These are phyloP conservation scores for Chaetomidium leptoderma DNA, from an alignment of 495 filamentous ascomycete species.

Conservation along the genomic window DNA sequence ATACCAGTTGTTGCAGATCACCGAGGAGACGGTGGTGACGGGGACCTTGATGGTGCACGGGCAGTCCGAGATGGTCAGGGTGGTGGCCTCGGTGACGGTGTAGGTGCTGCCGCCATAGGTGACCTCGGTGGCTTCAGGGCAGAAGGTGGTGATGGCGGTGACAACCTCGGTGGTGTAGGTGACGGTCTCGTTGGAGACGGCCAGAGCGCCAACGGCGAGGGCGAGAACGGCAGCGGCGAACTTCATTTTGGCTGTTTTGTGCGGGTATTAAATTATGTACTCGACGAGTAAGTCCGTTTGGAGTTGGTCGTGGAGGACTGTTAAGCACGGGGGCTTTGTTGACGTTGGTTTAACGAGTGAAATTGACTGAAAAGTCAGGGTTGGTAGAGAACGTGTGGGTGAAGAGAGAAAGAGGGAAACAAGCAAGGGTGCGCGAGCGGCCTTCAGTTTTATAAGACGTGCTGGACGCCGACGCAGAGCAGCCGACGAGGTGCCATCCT, in stretches of 20 bases:
- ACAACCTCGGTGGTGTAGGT: constrained; percentile 72
- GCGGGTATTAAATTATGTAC: constrained; percentile 44
- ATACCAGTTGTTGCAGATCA: constrained; percentile 65
- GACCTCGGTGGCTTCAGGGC: constrained; percentile 70
- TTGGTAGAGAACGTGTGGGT: constrained; percentile 47
- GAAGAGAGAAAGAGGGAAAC: constrained; percentile 35
- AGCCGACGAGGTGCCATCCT: constrained; percentile 8
- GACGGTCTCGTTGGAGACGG: constrained; percentile 36
- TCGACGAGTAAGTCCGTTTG: constrained; percentile 33
- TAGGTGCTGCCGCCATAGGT: constrained; percentile 67
- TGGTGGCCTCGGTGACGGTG: constrained; percentile 76
- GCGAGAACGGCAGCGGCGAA: constrained; percentile 61
- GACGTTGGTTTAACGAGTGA: constrained; percentile 47
- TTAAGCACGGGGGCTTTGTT: constrained; percentile 6
- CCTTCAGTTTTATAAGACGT: constrained; percentile 32
- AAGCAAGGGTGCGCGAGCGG: constrained; percentile 26
- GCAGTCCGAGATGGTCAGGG: constrained; percentile 75
- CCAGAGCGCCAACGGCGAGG: constrained; percentile 59
- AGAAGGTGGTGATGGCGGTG: constrained; percentile 79
- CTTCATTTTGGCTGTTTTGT: constrained; percentile 76
- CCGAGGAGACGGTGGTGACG: constrained; percentile 56
- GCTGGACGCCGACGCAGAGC: not conserved
- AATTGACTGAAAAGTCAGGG: constrained; percentile 58
- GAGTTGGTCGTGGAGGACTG: constrained; percentile 6
- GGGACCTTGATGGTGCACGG: constrained; percentile 74